These are phyloP conservation scores for Suillus decipiens DNA, from an alignment of 768 basidiomycete genomes.

Conservation along the genomic window DNA sequence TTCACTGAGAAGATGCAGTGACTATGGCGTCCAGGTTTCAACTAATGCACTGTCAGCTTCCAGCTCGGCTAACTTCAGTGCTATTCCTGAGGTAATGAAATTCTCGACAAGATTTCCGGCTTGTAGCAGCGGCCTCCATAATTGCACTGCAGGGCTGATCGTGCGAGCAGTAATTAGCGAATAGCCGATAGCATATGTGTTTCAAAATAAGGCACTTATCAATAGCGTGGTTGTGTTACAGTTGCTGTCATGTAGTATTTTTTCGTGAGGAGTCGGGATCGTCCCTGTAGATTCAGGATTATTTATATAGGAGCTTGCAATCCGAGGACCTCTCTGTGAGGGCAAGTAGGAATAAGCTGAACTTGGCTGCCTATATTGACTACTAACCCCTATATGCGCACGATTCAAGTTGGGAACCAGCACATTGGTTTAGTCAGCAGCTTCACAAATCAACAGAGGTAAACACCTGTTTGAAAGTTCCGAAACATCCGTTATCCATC, in stretches of 20 bases:
- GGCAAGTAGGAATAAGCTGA: too few species aligned
- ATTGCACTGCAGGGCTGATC: too few species aligned
- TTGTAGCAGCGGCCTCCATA: not conserved
- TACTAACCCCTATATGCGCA: too few species aligned
- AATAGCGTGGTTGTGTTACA: not conserved
- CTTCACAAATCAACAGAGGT: not conserved
- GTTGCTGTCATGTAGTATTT: too few species aligned
- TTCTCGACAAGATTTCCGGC: not conserved
- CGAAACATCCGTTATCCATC: not conserved
- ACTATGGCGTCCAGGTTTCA: not conserved
- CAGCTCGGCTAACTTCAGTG: not conserved
- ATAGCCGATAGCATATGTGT: not conserved
- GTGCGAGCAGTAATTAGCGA: too few species aligned
- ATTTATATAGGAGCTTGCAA: not conserved
- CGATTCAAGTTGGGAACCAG: too few species aligned
- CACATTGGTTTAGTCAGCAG: not conserved
- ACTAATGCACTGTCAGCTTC: too few species aligned
- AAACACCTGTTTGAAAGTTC: not conserved
- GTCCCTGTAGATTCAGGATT: not conserved
- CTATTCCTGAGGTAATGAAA: not conserved
- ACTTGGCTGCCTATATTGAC: too few species aligned
- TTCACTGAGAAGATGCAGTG: not conserved
- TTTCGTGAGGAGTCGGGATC: not conserved
- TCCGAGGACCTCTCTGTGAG: too few species aligned
- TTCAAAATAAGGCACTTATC: not conserved